Conservation (phyloP, 2,329 filamentous ascomycete species). For the Periconia digitata region DNA sequence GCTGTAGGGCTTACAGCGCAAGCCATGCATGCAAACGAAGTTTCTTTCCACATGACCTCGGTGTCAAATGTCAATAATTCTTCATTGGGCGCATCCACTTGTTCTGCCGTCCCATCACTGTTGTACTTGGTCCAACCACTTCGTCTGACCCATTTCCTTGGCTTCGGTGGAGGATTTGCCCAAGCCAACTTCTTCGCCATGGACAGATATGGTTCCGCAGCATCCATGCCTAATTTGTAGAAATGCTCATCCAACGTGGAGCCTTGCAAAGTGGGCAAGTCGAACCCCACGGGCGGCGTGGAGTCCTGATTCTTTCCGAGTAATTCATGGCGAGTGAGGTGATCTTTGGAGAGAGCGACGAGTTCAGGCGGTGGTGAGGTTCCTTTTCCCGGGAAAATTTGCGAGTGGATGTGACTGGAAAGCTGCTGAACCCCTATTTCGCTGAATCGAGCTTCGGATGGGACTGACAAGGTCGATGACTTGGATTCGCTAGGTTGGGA, state of each 20-base stretch:
- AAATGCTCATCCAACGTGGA: conserved; percentile 91
- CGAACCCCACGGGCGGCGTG: conserved; percentile 73
- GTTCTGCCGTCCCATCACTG: conserved; percentile 69
- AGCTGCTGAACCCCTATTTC: conserved; percentile 94
- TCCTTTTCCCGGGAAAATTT: conserved; percentile 70
- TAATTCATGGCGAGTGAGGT: conserved; percentile 81
- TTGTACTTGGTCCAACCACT: conserved; percentile 97
- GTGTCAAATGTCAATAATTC: conserved; percentile 89
- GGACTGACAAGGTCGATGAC: conserved; percentile 29
- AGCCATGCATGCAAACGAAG: conserved; percentile 92
- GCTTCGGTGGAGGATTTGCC: conserved; percentile 60
- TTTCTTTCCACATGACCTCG: conserved; percentile 94
- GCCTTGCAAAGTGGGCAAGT: conserved; percentile 79
- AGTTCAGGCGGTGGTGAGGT: conserved; percentile 67
- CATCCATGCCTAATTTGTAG: conserved; percentile 80
- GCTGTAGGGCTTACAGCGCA: conserved; percentile 85
- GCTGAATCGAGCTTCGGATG: conserved; percentile 73
- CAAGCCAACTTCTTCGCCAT: conserved; percentile 74
- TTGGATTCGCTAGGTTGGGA: conserved; percentile 7
- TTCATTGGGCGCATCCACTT: conserved; percentile 76
- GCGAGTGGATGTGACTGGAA: conserved; percentile 77
- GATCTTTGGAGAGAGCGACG: conserved; percentile 76
- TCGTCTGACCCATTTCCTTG: conserved; percentile 70
- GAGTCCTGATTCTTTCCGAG: conserved; percentile 87
- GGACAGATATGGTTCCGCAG: conserved; percentile 79